Conservation (phyloP, 305 asterid species). For the Solanum hybrid region DNA sequence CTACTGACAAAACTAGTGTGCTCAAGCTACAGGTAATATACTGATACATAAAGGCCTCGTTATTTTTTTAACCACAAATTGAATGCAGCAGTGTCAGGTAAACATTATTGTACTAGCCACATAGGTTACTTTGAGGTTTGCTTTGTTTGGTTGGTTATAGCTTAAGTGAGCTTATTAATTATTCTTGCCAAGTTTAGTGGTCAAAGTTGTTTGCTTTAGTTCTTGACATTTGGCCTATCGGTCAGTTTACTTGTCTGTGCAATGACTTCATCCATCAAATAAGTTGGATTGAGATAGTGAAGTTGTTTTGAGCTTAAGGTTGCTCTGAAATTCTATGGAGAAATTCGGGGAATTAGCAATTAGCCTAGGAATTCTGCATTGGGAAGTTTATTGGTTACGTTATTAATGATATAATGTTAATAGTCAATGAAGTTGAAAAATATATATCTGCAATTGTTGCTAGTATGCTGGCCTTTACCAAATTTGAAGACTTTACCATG, state of each 20-base stretch:
- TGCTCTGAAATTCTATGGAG: not conserved
- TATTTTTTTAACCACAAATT: not conserved
- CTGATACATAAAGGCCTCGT: not conserved
- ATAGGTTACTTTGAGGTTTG: not conserved
- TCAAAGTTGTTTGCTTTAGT: not conserved
- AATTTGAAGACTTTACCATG: not conserved
- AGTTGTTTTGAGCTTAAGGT: not conserved
- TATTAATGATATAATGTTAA: not conserved
- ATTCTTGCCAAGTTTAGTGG: not conserved
- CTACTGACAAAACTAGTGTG: conserved; percentile 70
- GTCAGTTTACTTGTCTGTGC: not conserved
- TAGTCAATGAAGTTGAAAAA: not conserved
- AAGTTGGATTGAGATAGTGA: not conserved
- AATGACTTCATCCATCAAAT: not conserved
- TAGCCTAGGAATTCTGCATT: not conserved
- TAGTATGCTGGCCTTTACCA: not conserved
- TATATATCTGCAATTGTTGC: not conserved
- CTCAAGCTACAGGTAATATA: conserved; percentile 73
- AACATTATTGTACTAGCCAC: not conserved
- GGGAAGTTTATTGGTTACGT: not conserved
- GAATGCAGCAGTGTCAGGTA: not conserved
- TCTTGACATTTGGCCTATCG: not conserved
- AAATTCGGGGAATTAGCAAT: not conserved
- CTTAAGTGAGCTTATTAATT: not conserved
- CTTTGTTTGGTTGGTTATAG: not conserved